Evolutionary conservation across 495 filamentous ascomycete genomes (phyloP).

Genomic region (Friedmanniomyces endolithicus): DNA sequence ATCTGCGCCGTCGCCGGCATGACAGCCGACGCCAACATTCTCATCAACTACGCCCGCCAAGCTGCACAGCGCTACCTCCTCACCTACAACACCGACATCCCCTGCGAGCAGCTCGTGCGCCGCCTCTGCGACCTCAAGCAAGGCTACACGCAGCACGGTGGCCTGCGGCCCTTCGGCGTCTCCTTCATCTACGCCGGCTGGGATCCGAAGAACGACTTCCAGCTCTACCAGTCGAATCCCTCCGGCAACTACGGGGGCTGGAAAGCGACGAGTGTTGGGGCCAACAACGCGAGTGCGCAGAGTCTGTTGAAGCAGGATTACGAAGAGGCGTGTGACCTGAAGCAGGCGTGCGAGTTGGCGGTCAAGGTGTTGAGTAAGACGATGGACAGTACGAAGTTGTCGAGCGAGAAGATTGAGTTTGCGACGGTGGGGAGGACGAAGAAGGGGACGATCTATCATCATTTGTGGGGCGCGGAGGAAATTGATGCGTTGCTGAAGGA

Average conservation of each 20-base stretch:
- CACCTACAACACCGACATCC: constrained; percentile 99
- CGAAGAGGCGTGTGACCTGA: constrained; percentile 89
- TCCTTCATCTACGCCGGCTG: constrained; percentile 99
- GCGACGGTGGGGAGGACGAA: constrained; percentile 94
- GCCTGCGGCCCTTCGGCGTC: constrained; percentile 93
- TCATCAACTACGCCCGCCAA: constrained; percentile 98
- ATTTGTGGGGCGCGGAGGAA: constrained; percentile 93
- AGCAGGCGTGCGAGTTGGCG: constrained; percentile 93
- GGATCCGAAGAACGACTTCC: constrained; percentile 89
- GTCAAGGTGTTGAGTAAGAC: constrained; percentile 99
- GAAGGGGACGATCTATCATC: constrained; percentile 91
- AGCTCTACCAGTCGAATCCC: constrained; percentile 99
- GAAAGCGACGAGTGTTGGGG: constrained; percentile 96
- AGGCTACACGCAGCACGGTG: constrained; percentile 97
- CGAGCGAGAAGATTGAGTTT: constrained; percentile 99
- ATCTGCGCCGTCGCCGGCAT: constrained; percentile 98
- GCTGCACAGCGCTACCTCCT: constrained; percentile 91
- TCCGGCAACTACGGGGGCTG: constrained; percentile 98
- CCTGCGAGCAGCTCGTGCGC: constrained; percentile 96
- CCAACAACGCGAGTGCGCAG: constrained; percentile 96
- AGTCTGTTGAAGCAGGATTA: constrained; percentile 98
- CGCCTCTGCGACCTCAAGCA: constrained; percentile 97
- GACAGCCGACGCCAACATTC: constrained; percentile 98
- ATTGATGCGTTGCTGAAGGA: constrained; percentile 89
- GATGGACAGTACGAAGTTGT: constrained; percentile 97